Evolutionary conservation across 768 basidiomycete species (phyloP).

Genomic region (Cyclocybe cylindracea): DNA sequence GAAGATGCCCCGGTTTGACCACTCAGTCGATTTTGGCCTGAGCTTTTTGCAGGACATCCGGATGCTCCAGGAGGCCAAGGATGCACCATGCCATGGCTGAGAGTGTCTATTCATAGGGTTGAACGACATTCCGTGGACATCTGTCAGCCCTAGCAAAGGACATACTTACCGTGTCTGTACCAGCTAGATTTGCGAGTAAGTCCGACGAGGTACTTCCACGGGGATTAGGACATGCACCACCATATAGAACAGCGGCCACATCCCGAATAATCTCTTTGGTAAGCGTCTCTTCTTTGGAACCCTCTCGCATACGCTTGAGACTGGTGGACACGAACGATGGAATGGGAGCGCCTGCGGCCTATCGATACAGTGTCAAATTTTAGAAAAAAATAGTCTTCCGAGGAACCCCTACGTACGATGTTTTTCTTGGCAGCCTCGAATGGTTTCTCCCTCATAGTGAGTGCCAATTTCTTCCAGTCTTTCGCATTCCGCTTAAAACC

Average conservation of each 20-base stretch:
- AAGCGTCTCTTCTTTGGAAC: constrained; percentile 18
- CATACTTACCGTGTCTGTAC: constrained; percentile 19
- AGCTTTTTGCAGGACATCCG: constrained; percentile 30
- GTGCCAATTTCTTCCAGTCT: constrained; percentile 38
- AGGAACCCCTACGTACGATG: constrained; percentile 21
- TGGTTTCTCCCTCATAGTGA: constrained; percentile 37
- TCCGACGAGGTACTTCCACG: background rate
- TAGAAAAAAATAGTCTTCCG: background rate
- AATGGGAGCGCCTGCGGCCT: constrained; percentile 10
- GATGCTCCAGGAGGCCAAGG: constrained; percentile 32
- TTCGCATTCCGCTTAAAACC: constrained; percentile 53
- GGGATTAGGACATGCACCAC: constrained; percentile 18
- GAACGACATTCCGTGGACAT: background rate
- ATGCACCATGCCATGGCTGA: constrained; percentile 30
- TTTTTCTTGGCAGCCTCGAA: constrained; percentile 27
- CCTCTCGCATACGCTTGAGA: constrained; percentile 19
- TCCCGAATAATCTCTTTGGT: constrained; percentile 28
- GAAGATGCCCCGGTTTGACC: constrained; percentile 30
- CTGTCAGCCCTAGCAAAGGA: background rate
- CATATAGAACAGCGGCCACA: constrained; percentile 36
- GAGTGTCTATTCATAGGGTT: constrained; percentile 19
- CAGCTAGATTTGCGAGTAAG: constrained; percentile 26
- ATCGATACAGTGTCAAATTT: background rate
- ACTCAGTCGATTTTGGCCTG: constrained; percentile 36
- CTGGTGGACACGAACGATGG: constrained; percentile 21